Evolutionary conservation across 139 green algal genomes (phyloP).

Genomic region (Micractinium sp.): DNA sequence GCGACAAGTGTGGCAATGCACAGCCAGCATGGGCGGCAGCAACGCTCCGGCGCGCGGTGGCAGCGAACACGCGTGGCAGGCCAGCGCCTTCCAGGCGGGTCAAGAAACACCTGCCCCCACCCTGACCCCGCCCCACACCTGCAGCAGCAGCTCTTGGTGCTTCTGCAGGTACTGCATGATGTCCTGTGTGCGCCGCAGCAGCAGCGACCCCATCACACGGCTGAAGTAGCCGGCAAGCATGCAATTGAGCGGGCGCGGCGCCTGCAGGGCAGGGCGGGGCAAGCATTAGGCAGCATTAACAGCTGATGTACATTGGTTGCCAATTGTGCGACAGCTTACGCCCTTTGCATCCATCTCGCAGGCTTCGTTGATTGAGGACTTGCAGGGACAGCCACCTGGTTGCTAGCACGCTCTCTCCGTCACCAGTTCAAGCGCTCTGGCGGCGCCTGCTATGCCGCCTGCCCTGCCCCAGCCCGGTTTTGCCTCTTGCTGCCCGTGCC

Average conservation of each 20-base stretch:
- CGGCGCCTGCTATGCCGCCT: background rate
- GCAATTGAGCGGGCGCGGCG: slow-evolving; percentile 61
- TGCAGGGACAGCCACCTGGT: background rate
- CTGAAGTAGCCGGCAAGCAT: slow-evolving; percentile 94
- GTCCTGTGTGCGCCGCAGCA: slow-evolving; percentile 70
- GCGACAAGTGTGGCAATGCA: no score
- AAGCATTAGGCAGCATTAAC: no score
- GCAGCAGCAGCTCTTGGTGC: slow-evolving; percentile 47
- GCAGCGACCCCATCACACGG: slow-evolving; percentile 83
- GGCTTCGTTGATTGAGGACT: no score
- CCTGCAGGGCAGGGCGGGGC: background rate
- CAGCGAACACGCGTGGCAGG: background rate
- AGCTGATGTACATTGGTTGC: background rate
- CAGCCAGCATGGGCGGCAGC: no score
- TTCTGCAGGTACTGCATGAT: slow-evolving; percentile 76
- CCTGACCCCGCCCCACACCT: background rate
- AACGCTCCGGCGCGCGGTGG: no score
- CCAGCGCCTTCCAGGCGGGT: background rate
- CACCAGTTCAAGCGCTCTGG: no score
- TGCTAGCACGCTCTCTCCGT: background rate
- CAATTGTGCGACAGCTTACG: background rate
- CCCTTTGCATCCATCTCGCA: no score
- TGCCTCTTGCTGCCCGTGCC: no score
- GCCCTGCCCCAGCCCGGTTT: background rate
- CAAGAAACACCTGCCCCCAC: no score